A percentile compares a stretch with the other conserved stretches of the same genome.
Conservation (phyloP, 495 filamentous ascomycete species). For the Aspergillus bridgeri region DNA sequence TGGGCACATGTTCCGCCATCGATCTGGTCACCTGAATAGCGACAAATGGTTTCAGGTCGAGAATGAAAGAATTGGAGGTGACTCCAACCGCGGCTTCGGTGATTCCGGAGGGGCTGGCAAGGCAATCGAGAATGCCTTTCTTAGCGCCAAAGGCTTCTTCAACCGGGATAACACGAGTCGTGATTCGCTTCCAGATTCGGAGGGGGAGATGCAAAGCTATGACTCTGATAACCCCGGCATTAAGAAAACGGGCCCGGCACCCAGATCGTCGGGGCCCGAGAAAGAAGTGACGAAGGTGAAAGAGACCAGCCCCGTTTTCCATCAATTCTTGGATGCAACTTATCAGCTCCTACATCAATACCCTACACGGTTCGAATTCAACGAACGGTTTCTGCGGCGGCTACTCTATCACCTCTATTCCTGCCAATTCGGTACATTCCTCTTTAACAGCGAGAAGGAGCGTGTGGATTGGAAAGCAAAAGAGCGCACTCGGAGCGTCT, state of each 20-base stretch:
- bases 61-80: conserved; percentile 56
- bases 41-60: conserved; percentile 96
- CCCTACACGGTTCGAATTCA: conserved; percentile 93
- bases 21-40: conserved; percentile 78
- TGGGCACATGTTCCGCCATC: conserved; percentile 93
- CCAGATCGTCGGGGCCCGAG: conserved; percentile 40
- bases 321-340: conserved; percentile 95
- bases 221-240: conserved; percentile 43
- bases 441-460: conserved; percentile 93
- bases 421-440: conserved; percentile 95
- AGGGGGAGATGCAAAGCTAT: conserved; percentile 58
- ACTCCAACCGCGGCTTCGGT: conserved; percentile 39
- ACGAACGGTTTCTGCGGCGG: conserved; percentile 87
- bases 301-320: conserved; percentile 94
- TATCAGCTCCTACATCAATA: conserved; percentile 88
- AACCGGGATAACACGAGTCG: conserved; percentile 67
- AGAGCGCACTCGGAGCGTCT: conserved; percentile 81
- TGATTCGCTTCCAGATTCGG: conserved; percentile 59
- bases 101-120: conserved; percentile 62
- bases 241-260: conserved; percentile 41
- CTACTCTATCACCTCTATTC: conserved; percentile 93
- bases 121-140: conserved; percentile 80
- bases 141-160: conserved; percentile 88
- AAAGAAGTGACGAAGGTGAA: conserved; percentile 64
- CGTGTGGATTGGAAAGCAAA: conserved; percentile 68